Conservation (phyloP, 2,329 filamentous ascomycete species). For the Rugonectria rugulosa region DNA sequence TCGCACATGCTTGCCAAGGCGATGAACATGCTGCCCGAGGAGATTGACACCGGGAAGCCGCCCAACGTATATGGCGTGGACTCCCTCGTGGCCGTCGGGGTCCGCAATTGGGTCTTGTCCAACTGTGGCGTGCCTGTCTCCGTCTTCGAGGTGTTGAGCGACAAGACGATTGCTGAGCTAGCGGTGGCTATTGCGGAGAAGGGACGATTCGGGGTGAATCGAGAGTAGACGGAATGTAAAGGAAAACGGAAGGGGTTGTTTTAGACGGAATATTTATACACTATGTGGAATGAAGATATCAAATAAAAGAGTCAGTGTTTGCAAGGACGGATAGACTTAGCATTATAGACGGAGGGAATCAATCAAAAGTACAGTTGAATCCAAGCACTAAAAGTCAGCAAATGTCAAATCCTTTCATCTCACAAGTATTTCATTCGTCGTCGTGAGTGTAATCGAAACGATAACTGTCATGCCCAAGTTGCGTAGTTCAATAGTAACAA, state of each 20-base stretch:
- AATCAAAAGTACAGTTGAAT: too few relatives aligned
- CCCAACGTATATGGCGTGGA: constrained; percentile 59
- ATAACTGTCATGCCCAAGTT: too few relatives aligned
- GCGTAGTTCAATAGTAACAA: too few relatives aligned
- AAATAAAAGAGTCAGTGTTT: too few relatives aligned
- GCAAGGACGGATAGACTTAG: too few relatives aligned
- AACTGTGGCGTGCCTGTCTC: constrained; percentile 54
- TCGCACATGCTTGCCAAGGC: constrained; percentile 51
- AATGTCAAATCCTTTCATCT: too few relatives aligned
- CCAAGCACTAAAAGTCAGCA: too few relatives aligned
- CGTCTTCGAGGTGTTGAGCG: constrained; percentile 57
- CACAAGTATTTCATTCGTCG: too few relatives aligned
- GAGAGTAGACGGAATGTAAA: neutral
- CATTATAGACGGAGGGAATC: too few relatives aligned
- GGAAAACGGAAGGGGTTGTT: neutral
- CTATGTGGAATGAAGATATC: too few relatives aligned
- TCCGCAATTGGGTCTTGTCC: constrained; percentile 59
- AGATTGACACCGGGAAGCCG: constrained; percentile 52
- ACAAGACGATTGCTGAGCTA: constrained; percentile 50
- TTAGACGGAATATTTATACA: too few relatives aligned
- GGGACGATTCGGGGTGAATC: constrained; percentile 38
- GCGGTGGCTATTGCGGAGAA: constrained; percentile 46
- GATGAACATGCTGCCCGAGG: constrained; percentile 54
- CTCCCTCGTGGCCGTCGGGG: constrained; percentile 59
- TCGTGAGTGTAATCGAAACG: too few relatives aligned